Conservation (phyloP, 495 filamentous ascomycete genomes). For the Hypoxylon fragiforme region DNA sequence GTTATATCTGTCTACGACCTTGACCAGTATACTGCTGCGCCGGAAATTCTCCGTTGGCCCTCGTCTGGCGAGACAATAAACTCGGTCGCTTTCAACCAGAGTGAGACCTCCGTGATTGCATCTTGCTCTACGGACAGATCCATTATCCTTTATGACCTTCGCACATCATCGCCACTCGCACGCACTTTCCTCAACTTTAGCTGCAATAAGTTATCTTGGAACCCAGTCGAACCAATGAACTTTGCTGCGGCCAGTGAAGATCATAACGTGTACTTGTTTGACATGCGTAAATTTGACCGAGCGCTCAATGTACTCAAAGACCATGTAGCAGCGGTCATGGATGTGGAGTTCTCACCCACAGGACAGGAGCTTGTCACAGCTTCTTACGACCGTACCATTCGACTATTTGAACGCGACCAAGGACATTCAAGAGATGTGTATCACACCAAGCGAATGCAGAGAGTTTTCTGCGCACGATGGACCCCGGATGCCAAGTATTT, state of each 20-base stretch:
- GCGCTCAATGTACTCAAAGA: conserved; percentile 92
- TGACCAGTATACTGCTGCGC: conserved; percentile 70
- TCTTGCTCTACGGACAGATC: conserved; percentile 82
- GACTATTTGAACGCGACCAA: conserved; percentile 75
- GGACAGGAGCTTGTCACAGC: conserved; percentile 92
- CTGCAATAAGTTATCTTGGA: conserved; percentile 87
- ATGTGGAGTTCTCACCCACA: conserved; percentile 91
- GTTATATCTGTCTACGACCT: conserved; percentile 87
- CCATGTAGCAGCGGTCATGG: conserved; percentile 96
- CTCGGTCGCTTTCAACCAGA: conserved; percentile 86
- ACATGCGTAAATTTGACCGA: conserved; percentile 82
- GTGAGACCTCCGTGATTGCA: conserved; percentile 86
- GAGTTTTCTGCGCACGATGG: conserved; percentile 84
- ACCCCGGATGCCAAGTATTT: conserved; percentile 88
- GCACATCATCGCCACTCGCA: conserved; percentile 79
- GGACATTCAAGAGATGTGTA: conserved; percentile 93
- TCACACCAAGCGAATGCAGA: conserved; percentile 97
- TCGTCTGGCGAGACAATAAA: conserved; percentile 90
- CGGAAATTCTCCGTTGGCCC: conserved; percentile 84
- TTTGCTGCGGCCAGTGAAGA: conserved; percentile 77
- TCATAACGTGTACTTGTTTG: conserved; percentile 69
- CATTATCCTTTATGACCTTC: conserved; percentile 81
- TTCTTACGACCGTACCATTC: conserved; percentile 69
- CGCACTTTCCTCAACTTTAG: conserved; percentile 79
- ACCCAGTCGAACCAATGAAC: conserved; percentile 95